phyloP scores from a whole-genome alignment of 2,329 filamentous ascomycete species.

The Ophiostoma ulmi region DNA sequence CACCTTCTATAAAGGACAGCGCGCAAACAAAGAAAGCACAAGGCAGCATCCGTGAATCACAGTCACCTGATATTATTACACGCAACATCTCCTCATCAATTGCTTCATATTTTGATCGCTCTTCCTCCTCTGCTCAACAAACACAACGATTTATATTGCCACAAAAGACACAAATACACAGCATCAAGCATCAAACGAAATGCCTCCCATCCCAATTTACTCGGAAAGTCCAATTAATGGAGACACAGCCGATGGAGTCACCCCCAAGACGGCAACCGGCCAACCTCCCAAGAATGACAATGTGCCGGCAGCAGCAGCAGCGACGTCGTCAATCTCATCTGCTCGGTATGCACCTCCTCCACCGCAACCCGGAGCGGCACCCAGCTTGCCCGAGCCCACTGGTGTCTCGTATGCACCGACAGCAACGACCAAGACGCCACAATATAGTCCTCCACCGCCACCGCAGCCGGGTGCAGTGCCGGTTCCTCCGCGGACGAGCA shows the following conservation, averaged over 20 bases:
- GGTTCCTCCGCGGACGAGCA: slow-evolving; percentile 34
- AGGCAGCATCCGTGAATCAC: slow-evolving; percentile 4
- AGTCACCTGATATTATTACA: slow-evolving; percentile 7
- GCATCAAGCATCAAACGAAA: slow-evolving; percentile 31
- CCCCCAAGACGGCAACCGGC: slow-evolving; percentile 40
- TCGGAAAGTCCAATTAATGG: slow-evolving; percentile 55
- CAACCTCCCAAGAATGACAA: slow-evolving; percentile 21
- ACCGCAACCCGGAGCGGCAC: slow-evolving; percentile 45
- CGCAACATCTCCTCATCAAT: neutral
- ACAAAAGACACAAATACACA: neutral
- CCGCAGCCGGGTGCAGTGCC: slow-evolving; percentile 53
- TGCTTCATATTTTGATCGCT: neutral
- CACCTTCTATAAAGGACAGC: neutral
- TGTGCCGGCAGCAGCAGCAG: slow-evolving; percentile 21
- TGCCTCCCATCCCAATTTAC: slow-evolving; percentile 59
- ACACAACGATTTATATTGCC: neutral
- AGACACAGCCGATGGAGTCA: slow-evolving; percentile 47
- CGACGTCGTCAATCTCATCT: slow-evolving; percentile 14
- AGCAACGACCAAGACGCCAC: slow-evolving; percentile 31
- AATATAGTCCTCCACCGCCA: slow-evolving; percentile 46
- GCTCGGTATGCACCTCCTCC: slow-evolving; percentile 37
- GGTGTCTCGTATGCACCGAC: slow-evolving; percentile 34
- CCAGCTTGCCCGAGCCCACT: slow-evolving; percentile 43
- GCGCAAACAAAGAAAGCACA: slow-evolving; percentile 9
- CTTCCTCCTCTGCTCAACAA: neutral